Evolutionary conservation across 306 rosid genomes (phyloP).

Genomic region (Glycine tomentella): DNA sequence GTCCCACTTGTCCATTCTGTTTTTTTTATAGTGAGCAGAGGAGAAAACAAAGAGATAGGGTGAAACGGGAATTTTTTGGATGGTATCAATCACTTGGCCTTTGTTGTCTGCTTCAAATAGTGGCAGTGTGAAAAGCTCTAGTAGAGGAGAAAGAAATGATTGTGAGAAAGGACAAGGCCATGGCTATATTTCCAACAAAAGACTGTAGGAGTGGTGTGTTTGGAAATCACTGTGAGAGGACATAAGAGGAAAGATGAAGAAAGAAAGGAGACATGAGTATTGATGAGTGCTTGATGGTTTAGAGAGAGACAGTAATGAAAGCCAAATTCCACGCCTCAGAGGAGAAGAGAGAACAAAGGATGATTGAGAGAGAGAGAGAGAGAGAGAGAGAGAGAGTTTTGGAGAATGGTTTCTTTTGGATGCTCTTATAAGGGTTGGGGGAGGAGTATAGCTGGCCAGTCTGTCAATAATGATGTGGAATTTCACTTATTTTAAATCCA

Average conservation of each 20-base stretch:
- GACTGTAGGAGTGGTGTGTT: conserved; percentile 43
- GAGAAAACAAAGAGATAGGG: conserved; percentile 5
- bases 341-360: conserved; percentile 58
- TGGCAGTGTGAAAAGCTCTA: conserved; percentile 42
- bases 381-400: conserved; percentile 49
- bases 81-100: conserved; percentile 60
- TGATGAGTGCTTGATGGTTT: conserved; percentile 62
- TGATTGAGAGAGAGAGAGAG: conserved; percentile 62
- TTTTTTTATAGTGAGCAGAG: conserved; percentile 40
- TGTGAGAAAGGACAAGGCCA: conserved; percentile 52
- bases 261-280: conserved; percentile 58
- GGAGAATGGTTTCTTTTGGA: conserved; percentile 51
- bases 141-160: conserved; percentile 53
- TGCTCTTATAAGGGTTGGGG: conserved; percentile 63
- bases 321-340: conserved; percentile 83
- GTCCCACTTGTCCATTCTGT: conserved; percentile 75
- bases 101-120: conserved; percentile 66
- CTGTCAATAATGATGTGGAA: conserved; percentile 59
- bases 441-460: conserved; percentile 41
- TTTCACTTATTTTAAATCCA: conserved; percentile 44
- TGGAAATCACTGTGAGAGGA: conserved; percentile 41
- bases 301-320: conserved; percentile 74
- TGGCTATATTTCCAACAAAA: conserved; percentile 51
- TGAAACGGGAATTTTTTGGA: conserved; percentile 47
- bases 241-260: conserved; percentile 52